phyloP scores from a whole-genome alignment of 805 yeast species.

The Yamadazyma nakazawae region DNA sequence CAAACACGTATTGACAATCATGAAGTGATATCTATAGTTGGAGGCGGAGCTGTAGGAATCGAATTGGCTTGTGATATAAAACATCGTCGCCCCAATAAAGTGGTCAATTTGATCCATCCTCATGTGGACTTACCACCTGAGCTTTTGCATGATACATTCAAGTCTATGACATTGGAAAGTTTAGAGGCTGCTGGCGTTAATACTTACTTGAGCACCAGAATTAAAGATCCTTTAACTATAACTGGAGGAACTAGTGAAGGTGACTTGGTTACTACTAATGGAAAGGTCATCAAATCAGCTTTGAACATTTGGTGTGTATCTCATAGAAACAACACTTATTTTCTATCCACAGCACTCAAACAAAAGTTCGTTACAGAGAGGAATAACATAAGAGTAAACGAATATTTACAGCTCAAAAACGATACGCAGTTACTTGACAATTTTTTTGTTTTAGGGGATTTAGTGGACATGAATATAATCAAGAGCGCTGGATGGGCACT shows the following conservation, averaged over 20 bases:
- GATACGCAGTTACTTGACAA: slow-evolving; percentile 18
- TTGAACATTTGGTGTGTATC: slow-evolving; percentile 37
- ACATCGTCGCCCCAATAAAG: slow-evolving; percentile 27
- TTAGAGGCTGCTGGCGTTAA: slow-evolving; percentile 27
- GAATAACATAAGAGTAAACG: slow-evolving; percentile 33
- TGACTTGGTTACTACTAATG: slow-evolving; percentile 26
- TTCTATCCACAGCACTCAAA: slow-evolving; percentile 21
- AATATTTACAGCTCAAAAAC: slow-evolving; percentile 31
- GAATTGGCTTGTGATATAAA: slow-evolving; percentile 43
- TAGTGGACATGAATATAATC: slow-evolving; percentile 38
- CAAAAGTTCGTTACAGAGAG: slow-evolving; percentile 22
- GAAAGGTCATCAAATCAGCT: slow-evolving; percentile 24
- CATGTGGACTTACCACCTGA: slow-evolving; percentile 37
- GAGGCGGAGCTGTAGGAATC: slow-evolving; percentile 45
- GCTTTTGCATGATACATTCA: slow-evolving; percentile 29
- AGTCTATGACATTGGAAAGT: slow-evolving; percentile 23
- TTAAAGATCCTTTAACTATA: slow-evolving; percentile 14
- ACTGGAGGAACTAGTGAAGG: slow-evolving; percentile 22
- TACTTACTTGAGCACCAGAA: slow-evolving; percentile 28
- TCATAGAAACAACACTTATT: slow-evolving; percentile 29
- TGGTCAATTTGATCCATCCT: slow-evolving; percentile 38
- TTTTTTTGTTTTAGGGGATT: slow-evolving; percentile 37
- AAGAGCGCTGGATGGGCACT: slow-evolving; percentile 47
- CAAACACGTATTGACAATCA: slow-evolving; percentile 28
- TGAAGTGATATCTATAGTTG: slow-evolving; percentile 40